Percentiles rank a stretch among this genome's conserved stretches.
phyloP scores from a whole-genome alignment of 73 alveolate species.

The Uronychia setigera region DNA sequence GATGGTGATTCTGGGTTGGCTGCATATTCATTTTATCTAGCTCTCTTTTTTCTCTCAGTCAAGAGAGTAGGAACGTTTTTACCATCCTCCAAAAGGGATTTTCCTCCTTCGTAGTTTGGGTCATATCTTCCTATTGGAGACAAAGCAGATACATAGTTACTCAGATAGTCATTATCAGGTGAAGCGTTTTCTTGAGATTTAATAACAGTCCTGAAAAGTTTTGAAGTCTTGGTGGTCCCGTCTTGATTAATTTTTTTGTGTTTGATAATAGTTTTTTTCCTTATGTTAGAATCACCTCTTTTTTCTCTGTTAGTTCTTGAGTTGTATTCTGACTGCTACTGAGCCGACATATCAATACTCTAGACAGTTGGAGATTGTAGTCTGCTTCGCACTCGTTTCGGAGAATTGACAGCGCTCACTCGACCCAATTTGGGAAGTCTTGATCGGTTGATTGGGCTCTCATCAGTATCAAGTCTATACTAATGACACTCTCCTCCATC shows the following conservation, averaged over 20 bases:
- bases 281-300: neutral
- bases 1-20: slow-evolving; percentile 4
- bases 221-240: neutral
- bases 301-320: neutral
- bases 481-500: neutral
- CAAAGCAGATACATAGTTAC: neutral
- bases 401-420: neutral
- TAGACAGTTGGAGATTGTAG: neutral
- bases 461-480: neutral
- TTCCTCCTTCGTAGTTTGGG: no score
- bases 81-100: neutral
- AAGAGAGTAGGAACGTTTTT: neutral
- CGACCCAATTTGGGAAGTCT: neutral
- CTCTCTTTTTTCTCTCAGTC: neutral
- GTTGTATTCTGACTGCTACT: no score
- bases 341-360: no score
- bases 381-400: neutral
- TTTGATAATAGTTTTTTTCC: neutral
- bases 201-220: neutral
- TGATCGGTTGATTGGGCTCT: neutral
- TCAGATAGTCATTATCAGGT: neutral
- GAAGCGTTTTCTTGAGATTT: neutral
- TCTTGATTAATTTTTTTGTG: neutral
- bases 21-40: no score
- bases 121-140: no score